phyloP scores from a whole-genome alignment of 2,329 filamentous ascomycete species.

The Cladophialophora chaetospira region DNA sequence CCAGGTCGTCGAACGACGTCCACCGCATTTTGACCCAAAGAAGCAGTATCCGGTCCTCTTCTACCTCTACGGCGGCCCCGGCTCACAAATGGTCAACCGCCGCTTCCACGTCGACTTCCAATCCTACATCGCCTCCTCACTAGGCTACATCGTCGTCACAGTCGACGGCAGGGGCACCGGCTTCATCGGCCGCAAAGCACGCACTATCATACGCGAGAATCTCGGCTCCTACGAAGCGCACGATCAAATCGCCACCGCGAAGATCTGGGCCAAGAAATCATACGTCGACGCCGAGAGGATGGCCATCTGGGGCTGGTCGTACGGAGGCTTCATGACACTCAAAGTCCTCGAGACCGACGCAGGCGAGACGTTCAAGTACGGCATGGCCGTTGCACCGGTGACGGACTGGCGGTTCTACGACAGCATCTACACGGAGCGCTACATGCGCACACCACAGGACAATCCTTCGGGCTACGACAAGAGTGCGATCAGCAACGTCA shows the following conservation, averaged over 20 bases:
- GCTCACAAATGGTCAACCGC: slow-evolving; percentile 85
- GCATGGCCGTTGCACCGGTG: slow-evolving; percentile 98
- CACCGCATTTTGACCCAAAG: slow-evolving; percentile 80
- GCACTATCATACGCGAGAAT: slow-evolving; percentile 78
- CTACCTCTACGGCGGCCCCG: slow-evolving; percentile 89
- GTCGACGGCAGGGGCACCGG: slow-evolving; percentile 93
- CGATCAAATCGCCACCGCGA: slow-evolving; percentile 89
- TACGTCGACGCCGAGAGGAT: slow-evolving; percentile 83
- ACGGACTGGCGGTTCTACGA: slow-evolving; percentile 98
- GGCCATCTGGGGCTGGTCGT: slow-evolving; percentile 98
- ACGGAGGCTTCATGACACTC: slow-evolving; percentile 90
- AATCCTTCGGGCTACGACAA: slow-evolving; percentile 77
- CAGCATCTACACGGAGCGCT: slow-evolving; percentile 90
- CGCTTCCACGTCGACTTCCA: slow-evolving; percentile 85
- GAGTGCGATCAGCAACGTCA: slow-evolving; percentile 72
- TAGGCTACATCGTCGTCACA: slow-evolving; percentile 93
- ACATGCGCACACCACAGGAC: slow-evolving; percentile 91
- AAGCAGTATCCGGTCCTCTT: slow-evolving; percentile 88
- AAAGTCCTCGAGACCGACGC: slow-evolving; percentile 93
- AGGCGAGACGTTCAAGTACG: slow-evolving; percentile 88
- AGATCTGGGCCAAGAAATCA: slow-evolving; percentile 75
- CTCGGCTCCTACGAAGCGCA: slow-evolving; percentile 81
- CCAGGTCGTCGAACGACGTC: slow-evolving; percentile 78
- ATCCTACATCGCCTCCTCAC: slow-evolving; percentile 76
- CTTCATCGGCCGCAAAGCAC: slow-evolving; percentile 79